A percentile compares a stretch with the other conserved stretches of the same genome.
These are phyloP conservation scores for Scheffersomyces lignosus DNA, from an alignment of 805 yeast species.

Conservation along the genomic window DNA sequence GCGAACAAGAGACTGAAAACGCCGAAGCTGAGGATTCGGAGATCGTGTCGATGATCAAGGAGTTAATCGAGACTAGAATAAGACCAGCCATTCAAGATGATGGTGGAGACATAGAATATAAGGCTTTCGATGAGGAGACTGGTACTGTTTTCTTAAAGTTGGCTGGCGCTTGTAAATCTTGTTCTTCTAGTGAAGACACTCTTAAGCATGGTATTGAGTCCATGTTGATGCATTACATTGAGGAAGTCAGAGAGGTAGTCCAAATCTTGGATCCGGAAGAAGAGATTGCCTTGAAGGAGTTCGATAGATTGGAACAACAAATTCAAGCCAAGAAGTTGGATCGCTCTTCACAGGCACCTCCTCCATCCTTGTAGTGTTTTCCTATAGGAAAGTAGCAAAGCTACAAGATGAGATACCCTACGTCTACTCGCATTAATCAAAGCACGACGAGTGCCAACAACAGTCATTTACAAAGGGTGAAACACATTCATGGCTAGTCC, in stretches of 20 bases:
- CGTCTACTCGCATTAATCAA: no score
- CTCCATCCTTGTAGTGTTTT: slow-evolving; percentile 19
- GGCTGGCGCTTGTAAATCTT: slow-evolving; percentile 94
- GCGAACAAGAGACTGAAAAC: slow-evolving; percentile 40
- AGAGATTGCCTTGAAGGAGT: slow-evolving; percentile 78
- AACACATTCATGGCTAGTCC: no score
- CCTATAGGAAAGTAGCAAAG: no score
- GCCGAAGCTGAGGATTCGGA: slow-evolving; percentile 60
- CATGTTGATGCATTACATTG: slow-evolving; percentile 96
- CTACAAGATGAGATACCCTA: no score
- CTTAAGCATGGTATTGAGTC: slow-evolving; percentile 93
- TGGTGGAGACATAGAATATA: slow-evolving; percentile 94
- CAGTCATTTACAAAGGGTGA: no score
- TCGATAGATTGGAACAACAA: slow-evolving; percentile 73
- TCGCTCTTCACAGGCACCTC: slow-evolving; percentile 21
- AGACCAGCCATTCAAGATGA: slow-evolving; percentile 98
- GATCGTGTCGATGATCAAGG: slow-evolving; percentile 85
- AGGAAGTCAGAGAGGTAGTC: slow-evolving; percentile 86
- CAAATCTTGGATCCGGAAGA: slow-evolving; percentile 79
- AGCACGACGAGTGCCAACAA: no score
- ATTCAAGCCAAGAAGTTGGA: slow-evolving; percentile 19
- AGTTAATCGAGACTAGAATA: slow-evolving; percentile 88
- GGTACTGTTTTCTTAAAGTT: slow-evolving; percentile 88
- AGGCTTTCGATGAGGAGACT: slow-evolving; percentile 78
- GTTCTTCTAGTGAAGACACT: slow-evolving; percentile 89